A percentile compares a stretch with the other conserved stretches of the same genome.
phyloP scores from a whole-genome alignment of 2,329 filamentous ascomycete genomes.

The Monilinia fructicola region DNA sequence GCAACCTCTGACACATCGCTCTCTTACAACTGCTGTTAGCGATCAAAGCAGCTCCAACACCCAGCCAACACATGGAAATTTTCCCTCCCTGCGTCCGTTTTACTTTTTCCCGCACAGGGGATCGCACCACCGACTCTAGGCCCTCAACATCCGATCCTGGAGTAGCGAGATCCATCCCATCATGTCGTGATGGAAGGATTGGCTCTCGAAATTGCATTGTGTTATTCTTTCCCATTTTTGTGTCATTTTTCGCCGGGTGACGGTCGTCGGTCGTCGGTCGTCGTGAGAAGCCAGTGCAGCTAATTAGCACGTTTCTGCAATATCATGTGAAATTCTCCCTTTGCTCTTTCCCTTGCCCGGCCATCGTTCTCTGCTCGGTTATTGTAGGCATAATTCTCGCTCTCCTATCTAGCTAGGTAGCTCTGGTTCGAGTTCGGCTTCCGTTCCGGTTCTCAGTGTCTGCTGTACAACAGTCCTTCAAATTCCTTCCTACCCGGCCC shows the following conservation, averaged over 20 bases:
- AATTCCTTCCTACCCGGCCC: background rate
- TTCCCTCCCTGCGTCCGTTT: background rate
- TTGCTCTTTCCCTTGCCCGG: background rate
- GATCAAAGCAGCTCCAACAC: background rate
- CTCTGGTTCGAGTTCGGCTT: too few species aligned
- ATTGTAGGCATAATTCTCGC: background rate
- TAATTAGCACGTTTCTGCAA: too few species aligned
- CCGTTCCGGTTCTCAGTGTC: too few species aligned
- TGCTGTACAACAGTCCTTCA: too few species aligned
- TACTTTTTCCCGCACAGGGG: too few species aligned
- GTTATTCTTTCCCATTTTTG: background rate
- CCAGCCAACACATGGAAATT: background rate
- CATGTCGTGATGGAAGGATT: constrained; percentile 18
- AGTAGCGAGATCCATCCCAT: background rate
- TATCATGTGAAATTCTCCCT: background rate
- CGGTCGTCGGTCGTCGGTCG: too few species aligned
- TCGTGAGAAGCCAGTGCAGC: too few species aligned
- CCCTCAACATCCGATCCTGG: background rate
- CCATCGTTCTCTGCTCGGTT: background rate
- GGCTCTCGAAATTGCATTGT: background rate
- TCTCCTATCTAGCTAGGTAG: too few species aligned
- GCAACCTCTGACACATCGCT: constrained; percentile 28
- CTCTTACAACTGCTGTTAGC: constrained; percentile 30
- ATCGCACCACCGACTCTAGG: background rate
- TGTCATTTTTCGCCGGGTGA: background rate